Base-by-base conservation (phyloP, 1,284 basidiomycete genomes). In the Serendipita sp. region DNA sequence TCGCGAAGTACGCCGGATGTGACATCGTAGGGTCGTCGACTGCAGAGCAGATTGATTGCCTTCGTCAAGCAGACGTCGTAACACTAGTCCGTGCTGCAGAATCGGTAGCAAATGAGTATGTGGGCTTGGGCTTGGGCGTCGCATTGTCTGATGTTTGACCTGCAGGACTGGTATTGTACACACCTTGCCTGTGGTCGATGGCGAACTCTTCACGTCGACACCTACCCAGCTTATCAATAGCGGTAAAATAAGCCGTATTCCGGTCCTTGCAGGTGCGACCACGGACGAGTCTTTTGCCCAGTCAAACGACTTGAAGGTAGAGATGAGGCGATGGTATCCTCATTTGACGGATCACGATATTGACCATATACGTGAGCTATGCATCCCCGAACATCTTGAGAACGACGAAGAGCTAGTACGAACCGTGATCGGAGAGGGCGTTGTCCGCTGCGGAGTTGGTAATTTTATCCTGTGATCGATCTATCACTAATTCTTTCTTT, bases 11-110 rank as follows among this genome's bases (percentile, higher is more conserved):
- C 47, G 79, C 79, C 29, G 82, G 79, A 0, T 84, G 81, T 60
- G 61, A 43, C 66, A 75, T 72, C 1, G 61, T 66, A 2, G 76
- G 75, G 1, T 38, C 42, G 12, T 68, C 72, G 2, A 69, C 75
- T 5, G 63, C 68, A 1, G 69, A 70, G 1, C 71, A 76, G 63
- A 68, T 83, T 63, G 68, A 71, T 2, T 82, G 81, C 66, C 69
- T 85, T 26, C 72, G 81, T 41, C 74, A 71, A 22, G 79, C 77
- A 0, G 75, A 74, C 60, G 71, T 82, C 58, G 79, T 77, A 64
- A 77, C 77, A 4, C 69, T 82, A 5, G 77, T 79, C 0, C 74
- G 73, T 38, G 80, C 81, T n/a, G 82, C 83, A 66, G 82, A 85
- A 67, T 73, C 76, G 22, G 74, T 75, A 22, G 53, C 64, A 55